Evolutionary conservation across 1,139 yeast species (phyloP).

Genomic region (Pichiaceae sp.): DNA sequence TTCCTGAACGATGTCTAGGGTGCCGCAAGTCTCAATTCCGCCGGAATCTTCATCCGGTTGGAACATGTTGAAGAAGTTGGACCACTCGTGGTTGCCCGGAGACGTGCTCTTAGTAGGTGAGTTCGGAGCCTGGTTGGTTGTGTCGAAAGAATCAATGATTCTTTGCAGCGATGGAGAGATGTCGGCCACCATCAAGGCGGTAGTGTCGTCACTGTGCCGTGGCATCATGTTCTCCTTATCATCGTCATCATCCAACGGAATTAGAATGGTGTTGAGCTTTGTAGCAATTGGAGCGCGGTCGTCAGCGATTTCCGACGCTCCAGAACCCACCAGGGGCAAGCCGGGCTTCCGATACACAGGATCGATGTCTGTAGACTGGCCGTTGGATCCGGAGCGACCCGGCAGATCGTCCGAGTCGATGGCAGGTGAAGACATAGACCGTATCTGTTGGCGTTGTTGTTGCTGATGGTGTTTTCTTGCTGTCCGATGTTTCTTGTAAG

Average conservation of each 20-base stretch:
- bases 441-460: background rate
- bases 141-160: slow-evolving; percentile 21
- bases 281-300: slow-evolving; percentile 24
- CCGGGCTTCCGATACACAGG: slow-evolving; percentile 14
- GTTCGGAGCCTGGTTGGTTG: slow-evolving; percentile 7
- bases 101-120: slow-evolving; percentile 20
- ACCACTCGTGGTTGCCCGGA: slow-evolving; percentile 16
- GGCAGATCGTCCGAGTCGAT: slow-evolving; percentile 2
- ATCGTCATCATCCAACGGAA: slow-evolving; percentile 25
- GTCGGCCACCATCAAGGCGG: slow-evolving; percentile 13
- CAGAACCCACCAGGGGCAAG: background rate
- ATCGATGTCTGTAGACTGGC: slow-evolving; percentile 21
- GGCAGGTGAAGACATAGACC: background rate
- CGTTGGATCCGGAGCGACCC: slow-evolving; percentile 3
- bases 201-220: background rate
- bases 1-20: slow-evolving; percentile 3
- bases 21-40: slow-evolving; percentile 5
- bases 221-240: slow-evolving; percentile 22
- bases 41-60: slow-evolving; percentile 16
- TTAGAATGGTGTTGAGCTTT: slow-evolving; percentile 25
- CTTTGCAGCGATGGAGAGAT: slow-evolving; percentile 25
- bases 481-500: slow-evolving; percentile 13
- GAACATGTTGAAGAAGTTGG: slow-evolving; percentile 18
- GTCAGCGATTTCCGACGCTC: slow-evolving; percentile 1
- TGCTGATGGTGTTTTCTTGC: background rate